Conservation (phyloP, 306 rosid species). For the Castanopsis chinensis region DNA sequence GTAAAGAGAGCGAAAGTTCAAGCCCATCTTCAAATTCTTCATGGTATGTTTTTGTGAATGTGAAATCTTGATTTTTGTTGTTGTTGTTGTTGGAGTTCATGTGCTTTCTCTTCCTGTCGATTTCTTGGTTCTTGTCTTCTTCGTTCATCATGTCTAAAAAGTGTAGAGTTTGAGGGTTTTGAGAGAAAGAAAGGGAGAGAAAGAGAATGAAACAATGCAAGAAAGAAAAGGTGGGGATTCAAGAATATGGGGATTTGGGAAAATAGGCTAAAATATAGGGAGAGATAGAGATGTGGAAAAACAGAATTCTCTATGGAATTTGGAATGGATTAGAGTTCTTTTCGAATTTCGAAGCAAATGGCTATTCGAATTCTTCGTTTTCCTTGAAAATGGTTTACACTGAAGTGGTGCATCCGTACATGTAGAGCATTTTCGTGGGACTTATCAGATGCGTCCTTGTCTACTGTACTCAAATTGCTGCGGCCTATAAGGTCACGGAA, state of each 20-base stretch:
- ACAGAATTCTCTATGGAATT: not conserved
- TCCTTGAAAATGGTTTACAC: not conserved
- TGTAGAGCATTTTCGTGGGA: not conserved
- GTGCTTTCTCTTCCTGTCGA: slow-evolving; percentile 1
- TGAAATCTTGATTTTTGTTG: not conserved
- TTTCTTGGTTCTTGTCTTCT: slow-evolving; percentile 1
- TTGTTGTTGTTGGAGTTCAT: not conserved
- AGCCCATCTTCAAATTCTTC: not conserved
- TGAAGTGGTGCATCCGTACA: not conserved
- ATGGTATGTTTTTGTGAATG: not conserved
- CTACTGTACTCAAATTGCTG: not conserved
- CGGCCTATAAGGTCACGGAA: no score
- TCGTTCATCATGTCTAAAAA: not conserved
- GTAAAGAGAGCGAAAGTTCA: not conserved
- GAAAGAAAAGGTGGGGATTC: no score
- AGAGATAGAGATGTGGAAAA: not conserved
- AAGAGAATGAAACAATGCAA: not conserved
- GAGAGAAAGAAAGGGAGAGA: not conserved
- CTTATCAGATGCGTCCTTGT: not conserved
- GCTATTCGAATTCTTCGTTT: slow-evolving; percentile 18
- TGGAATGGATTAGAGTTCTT: not conserved
- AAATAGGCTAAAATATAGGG: not conserved
- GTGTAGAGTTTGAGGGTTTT: no score
- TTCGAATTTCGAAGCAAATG: slow-evolving; percentile 7
- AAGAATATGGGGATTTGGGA: not conserved